Percentiles rank a stretch among this genome's conserved stretches.
These are phyloP conservation scores for Gracilaria caudata DNA, from an alignment of 23 red algal species.

Conservation along the genomic window DNA sequence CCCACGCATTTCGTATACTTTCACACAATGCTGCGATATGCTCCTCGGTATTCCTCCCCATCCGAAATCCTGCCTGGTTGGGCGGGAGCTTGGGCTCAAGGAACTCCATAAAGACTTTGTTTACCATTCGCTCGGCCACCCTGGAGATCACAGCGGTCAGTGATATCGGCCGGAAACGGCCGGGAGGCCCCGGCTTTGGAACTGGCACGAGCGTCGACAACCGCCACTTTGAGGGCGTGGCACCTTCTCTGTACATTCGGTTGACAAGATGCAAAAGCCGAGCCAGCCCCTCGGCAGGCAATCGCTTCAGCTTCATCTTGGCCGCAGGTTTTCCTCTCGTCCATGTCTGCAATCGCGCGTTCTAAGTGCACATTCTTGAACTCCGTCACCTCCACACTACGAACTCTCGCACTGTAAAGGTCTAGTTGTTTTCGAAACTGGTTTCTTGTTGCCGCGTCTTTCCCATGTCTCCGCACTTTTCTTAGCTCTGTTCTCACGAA, in stretches of 20 bases:
- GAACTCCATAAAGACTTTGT: neutral
- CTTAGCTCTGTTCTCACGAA: neutral
- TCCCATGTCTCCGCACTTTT: neutral
- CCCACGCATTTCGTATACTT: constrained; percentile 5
- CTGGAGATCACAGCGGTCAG: neutral
- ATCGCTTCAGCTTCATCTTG: neutral
- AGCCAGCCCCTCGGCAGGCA: neutral
- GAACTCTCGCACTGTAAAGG: neutral
- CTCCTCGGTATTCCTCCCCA: constrained; percentile 1
- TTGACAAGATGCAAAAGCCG: neutral
- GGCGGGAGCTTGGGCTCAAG: neutral
- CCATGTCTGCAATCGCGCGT: neutral
- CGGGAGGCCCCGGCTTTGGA: neutral
- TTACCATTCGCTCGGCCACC: constrained; percentile 2
- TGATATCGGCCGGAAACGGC: neutral
- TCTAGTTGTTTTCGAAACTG: neutral
- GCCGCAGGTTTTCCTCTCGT: neutral
- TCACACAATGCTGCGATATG: neutral
- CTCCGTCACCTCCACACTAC: too few species aligned
- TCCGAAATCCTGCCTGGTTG: neutral
- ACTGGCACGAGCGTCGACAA: neutral
- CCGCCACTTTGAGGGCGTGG: neutral
- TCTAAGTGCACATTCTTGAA: neutral
- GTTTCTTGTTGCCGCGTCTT: neutral
- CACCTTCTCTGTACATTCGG: neutral